A percentile compares a stretch with the other conserved stretches of the same genome.
These are phyloP conservation scores for Trichoderma brevicompactum DNA, from an alignment of 2,329 filamentous ascomycete species.

Conservation along the genomic window DNA sequence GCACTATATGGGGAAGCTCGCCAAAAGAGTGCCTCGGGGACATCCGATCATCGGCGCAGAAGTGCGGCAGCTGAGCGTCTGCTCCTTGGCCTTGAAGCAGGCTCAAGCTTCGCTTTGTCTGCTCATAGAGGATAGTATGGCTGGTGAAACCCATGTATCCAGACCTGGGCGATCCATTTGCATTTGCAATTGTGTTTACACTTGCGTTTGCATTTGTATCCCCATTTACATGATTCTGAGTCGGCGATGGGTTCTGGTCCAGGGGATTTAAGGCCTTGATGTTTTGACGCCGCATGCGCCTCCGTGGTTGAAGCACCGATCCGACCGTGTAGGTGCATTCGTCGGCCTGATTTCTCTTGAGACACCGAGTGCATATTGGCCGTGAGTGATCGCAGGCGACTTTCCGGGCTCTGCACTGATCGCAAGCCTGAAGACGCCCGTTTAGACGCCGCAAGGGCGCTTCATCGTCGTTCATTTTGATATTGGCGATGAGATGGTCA, in stretches of 20 bases:
- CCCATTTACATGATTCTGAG: background rate
- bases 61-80: conserved; percentile 18
- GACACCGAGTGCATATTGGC: conserved; percentile 45
- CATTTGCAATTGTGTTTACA: background rate
- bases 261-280: background rate
- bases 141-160: conserved; percentile 52
- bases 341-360: conserved; percentile 39
- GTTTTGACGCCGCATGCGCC: background rate
- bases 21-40: background rate
- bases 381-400: conserved; percentile 47
- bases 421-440: conserved; percentile 34
- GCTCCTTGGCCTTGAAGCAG: conserved; percentile 37
- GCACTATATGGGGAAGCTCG: conserved; percentile 23
- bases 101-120: conserved; percentile 47
- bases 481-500: background rate
- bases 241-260: background rate
- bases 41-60: background rate
- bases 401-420: conserved; percentile 47
- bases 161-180: background rate
- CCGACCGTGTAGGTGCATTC: conserved; percentile 42
- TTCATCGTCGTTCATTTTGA: background rate
- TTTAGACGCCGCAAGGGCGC: conserved; percentile 36
- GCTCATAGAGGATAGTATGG: conserved; percentile 48
- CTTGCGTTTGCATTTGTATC: background rate
- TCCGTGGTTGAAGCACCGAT: conserved; percentile 18